These are phyloP conservation scores for Didymella sp. DNA, from an alignment of 2,329 filamentous ascomycete genomes.

Conservation along the genomic window DNA sequence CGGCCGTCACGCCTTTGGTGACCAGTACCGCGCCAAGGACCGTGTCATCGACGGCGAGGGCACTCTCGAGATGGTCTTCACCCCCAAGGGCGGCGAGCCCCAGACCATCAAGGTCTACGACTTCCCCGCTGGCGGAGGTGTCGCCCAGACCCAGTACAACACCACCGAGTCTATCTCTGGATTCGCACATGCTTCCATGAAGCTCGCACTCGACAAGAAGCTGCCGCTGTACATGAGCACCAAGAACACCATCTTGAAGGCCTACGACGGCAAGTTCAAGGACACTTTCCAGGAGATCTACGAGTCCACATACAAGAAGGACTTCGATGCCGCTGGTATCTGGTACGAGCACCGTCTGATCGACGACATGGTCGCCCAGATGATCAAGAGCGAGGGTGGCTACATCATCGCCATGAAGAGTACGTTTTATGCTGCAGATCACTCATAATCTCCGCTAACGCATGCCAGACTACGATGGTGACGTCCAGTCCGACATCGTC, in stretches of 20 bases:
- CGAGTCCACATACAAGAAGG: conserved; percentile 82
- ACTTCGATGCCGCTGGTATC: conserved; percentile 90
- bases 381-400: conserved; percentile 98
- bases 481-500: conserved; percentile 98
- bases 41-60: conserved; percentile 80
- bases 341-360: conserved; percentile 99
- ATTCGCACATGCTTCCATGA: conserved; percentile 96
- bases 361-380: conserved; percentile 99
- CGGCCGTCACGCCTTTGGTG: conserved; percentile 96
- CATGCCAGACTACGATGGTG: conserved; percentile 88
- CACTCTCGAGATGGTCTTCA: conserved; percentile 94
- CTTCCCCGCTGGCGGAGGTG: conserved; percentile 84
- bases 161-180: conserved; percentile 93
- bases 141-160: conserved; percentile 97
- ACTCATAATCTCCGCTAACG: conserved; percentile 23
- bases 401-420: conserved; percentile 99
- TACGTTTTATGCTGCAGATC: conserved; percentile 48
- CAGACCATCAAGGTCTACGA: conserved; percentile 89
- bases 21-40: conserved; percentile 98
- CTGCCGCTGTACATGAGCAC: conserved; percentile 99
- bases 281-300: conserved; percentile 99
- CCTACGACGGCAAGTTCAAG: conserved; percentile 98
- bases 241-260: conserved; percentile 99
- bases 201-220: conserved; percentile 85
- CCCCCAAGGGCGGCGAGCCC: conserved; percentile 78